These are phyloP conservation scores for Botrytis medusae DNA, from an alignment of 2,329 filamentous ascomycete species.

Conservation along the genomic window DNA sequence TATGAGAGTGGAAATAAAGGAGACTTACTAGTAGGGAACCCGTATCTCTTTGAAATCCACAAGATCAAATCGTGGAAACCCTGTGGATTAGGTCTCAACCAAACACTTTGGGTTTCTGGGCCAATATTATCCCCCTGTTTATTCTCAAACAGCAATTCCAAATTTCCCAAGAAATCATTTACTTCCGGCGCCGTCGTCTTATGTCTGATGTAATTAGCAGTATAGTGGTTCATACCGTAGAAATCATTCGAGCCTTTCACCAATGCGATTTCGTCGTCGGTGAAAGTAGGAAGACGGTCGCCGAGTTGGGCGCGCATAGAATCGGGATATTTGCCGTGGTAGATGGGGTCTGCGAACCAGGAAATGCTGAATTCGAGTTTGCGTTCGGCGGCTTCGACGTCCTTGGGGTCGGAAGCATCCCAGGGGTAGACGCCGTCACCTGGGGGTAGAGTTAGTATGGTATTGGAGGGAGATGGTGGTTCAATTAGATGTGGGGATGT, in stretches of 20 bases:
- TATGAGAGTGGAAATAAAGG: too few relatives aligned
- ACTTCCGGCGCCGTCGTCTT: conserved; percentile 58
- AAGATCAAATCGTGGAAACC: conserved; percentile 76
- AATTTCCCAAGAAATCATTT: conserved; percentile 72
- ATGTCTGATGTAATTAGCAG: conserved; percentile 81
- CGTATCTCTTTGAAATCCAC: conserved; percentile 77
- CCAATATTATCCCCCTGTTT: conserved; percentile 74
- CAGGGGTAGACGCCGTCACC: conserved; percentile 80
- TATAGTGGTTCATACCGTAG: conserved; percentile 95
- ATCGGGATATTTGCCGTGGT: conserved; percentile 79
- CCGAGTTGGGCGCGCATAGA: conserved; percentile 83
- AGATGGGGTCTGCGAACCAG: conserved; percentile 88
- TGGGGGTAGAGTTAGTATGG: conserved; percentile 34
- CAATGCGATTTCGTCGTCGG: conserved; percentile 68
- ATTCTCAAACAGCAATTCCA: conserved; percentile 70
- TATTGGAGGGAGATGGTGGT: too few relatives aligned
- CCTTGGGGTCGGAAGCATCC: conserved; percentile 72
- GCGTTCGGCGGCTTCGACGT: conserved; percentile 73
- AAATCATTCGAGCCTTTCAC: conserved; percentile 88
- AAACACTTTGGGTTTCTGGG: conserved; percentile 76
- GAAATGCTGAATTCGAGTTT: conserved; percentile 85
- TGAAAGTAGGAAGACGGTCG: conserved; percentile 72
- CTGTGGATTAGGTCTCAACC: conserved; percentile 73
- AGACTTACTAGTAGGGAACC: conserved; percentile 30
- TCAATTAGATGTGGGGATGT: neutral